Conservation (phyloP, 306 rosid species). For the Echinosophora koreensis region DNA sequence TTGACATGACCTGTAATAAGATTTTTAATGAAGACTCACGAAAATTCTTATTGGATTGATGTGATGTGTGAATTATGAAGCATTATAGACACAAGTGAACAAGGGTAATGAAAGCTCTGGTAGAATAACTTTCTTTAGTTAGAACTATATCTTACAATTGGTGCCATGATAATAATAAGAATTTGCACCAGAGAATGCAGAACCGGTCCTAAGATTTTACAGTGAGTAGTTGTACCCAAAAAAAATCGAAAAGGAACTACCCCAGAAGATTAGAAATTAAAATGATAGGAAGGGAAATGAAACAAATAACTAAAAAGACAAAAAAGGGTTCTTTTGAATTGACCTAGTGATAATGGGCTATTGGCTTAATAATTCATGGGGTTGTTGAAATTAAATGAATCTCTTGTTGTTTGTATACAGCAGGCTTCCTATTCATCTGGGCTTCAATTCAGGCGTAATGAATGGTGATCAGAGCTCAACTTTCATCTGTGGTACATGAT, state of each 20-base stretch:
- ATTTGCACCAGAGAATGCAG: conserved; percentile 74
- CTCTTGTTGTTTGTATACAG: conserved; percentile 74
- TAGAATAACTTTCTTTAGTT: conserved; percentile 57
- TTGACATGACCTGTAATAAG: conserved; percentile 70
- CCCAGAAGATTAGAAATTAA: conserved; percentile 60
- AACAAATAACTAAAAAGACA: conserved; percentile 30
- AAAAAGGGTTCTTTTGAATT: conserved; percentile 52
- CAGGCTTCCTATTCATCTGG: conserved; percentile 55
- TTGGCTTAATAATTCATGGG: conserved; percentile 56
- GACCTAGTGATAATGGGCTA: conserved; percentile 50
- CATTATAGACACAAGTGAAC: conserved; percentile 18
- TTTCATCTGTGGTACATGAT: conserved; percentile 75
- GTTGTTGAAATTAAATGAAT: conserved; percentile 57
- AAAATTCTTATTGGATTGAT: conserved; percentile 55
- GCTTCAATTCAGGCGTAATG: conserved; percentile 55
- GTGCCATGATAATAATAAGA: conserved; percentile 54
- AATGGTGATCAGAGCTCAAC: conserved; percentile 74
- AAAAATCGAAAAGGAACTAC: conserved; percentile 41
- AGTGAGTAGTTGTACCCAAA: conserved; percentile 57
- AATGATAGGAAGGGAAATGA: conserved; percentile 45
- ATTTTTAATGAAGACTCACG: conserved; percentile 43
- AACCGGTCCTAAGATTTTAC: conserved; percentile 71
- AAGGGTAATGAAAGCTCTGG: conserved; percentile 46
- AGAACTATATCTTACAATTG: conserved; percentile 74
- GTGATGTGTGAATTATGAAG: conserved; percentile 56